phyloP scores from a whole-genome alignment of 192 early-diverging fungal species.

The Neocallimastix lanati region DNA sequence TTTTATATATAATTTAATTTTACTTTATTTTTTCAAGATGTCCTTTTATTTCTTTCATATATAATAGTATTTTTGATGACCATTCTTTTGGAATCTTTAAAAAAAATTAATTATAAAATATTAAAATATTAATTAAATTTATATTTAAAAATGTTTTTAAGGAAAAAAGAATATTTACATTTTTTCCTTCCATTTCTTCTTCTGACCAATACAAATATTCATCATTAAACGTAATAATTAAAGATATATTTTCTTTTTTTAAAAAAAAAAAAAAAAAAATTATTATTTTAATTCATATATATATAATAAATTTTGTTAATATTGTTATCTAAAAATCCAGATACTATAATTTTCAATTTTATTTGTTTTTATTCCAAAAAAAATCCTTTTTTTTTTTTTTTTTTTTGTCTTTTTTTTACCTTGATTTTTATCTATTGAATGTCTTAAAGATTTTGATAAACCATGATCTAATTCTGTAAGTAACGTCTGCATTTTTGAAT shows the following conservation, averaged over 20 bases:
- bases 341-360: too few species aligned
- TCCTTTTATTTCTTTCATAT: not conserved
- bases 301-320: too few species aligned
- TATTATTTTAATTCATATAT: too few species aligned
- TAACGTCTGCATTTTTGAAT: not conserved
- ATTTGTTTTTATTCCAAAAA: too few species aligned
- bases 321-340: too few species aligned
- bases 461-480: not conserved
- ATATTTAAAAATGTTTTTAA: too few species aligned
- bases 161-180: not conserved
- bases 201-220: not conserved
- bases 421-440: not conserved
- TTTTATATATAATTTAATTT: too few species aligned
- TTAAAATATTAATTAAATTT: too few species aligned
- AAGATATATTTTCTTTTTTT: not conserved
- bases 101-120: too few species aligned
- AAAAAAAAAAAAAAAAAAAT: too few species aligned
- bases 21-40: not conserved
- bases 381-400: too few species aligned
- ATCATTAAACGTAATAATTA: not conserved
- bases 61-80: not conserved
- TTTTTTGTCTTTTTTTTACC: not conserved
- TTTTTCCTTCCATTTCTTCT: not conserved
- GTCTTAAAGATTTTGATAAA: not conserved
- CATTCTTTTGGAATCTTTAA: not conserved